Conservation (phyloP, 345 rosid genomes). For the Citrus australasica region DNA sequence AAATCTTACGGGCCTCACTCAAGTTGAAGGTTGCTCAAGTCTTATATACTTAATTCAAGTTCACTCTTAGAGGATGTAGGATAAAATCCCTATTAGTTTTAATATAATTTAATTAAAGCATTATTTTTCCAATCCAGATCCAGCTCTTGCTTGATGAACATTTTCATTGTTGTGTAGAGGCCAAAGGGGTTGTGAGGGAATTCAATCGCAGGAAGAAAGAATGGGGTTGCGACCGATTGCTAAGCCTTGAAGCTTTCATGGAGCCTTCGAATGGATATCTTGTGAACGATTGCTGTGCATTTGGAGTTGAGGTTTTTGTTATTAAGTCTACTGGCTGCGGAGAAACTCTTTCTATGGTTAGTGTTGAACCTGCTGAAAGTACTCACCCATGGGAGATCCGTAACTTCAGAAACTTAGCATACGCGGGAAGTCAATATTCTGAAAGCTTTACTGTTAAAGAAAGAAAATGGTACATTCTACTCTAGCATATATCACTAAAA, state of each 20-base stretch:
- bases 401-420: neutral
- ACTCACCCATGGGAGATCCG: neutral
- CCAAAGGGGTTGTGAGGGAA: neutral
- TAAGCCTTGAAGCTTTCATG: neutral
- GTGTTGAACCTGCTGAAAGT: neutral
- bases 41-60: too few relatives aligned
- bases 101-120: too few relatives aligned
- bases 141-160: too few relatives aligned
- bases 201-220: neutral
- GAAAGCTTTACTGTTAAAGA: neutral
- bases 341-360: slow-evolving; percentile 3
- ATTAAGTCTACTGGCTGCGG: neutral
- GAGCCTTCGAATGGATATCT: neutral
- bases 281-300: slow-evolving; percentile 5
- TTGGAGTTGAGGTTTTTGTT: slow-evolving; percentile 17
- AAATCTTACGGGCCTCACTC: too few relatives aligned
- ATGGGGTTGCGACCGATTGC: slow-evolving; percentile 14
- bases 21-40: too few relatives aligned
- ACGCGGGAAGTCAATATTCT: neutral
- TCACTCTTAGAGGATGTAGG: too few relatives aligned
- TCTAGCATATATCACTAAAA: too few relatives aligned
- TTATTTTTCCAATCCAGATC: too few relatives aligned
- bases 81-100: too few relatives aligned
- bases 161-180: slow-evolving; percentile 3
- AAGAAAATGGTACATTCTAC: neutral